Evolutionary conservation across 2,329 filamentous ascomycete species (phyloP).

Genomic region (Trichoderma semiorbis): DNA sequence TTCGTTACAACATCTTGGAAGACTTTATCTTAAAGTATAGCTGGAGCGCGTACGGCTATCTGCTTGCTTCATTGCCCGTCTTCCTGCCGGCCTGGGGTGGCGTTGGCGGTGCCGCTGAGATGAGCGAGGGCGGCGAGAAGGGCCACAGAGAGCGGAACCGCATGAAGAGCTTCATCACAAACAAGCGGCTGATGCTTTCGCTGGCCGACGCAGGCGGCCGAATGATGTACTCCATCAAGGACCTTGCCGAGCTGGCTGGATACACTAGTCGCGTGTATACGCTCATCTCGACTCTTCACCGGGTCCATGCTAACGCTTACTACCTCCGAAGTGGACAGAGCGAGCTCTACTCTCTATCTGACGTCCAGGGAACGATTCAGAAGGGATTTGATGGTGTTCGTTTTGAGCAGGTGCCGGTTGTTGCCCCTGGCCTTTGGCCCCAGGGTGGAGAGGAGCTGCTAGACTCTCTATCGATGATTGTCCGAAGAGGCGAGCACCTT

Average conservation of each 20-base stretch:
- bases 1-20: conserved; percentile 97
- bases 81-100: conserved; percentile 95
- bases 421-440: conserved; percentile 84
- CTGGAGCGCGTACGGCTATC: conserved; percentile 96
- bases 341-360: conserved; percentile 84
- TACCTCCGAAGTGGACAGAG: conserved; percentile 62
- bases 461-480: conserved; percentile 82
- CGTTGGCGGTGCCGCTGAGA: conserved; percentile 68
- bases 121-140: conserved; percentile 48
- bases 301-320: conserved; percentile 89
- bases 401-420: conserved; percentile 87
- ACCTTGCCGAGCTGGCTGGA: conserved; percentile 89
- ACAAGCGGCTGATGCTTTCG: conserved; percentile 96
- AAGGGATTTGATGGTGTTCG: conserved; percentile 93
- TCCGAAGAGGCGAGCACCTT: conserved; percentile 87
- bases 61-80: conserved; percentile 86
- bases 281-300: conserved; percentile 88
- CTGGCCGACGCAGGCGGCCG: conserved; percentile 91
- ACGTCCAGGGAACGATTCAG: conserved; percentile 90
- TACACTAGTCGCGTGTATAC: conserved; percentile 97
- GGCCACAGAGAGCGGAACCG: conserved; percentile 71
- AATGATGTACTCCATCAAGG: conserved; percentile 99
- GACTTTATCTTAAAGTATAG: conserved; percentile 98
- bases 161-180: conserved; percentile 99
- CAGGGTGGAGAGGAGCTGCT: conserved; percentile 88